Conservation (phyloP, 306 rosid species). For the Lathyrus tuberosus region DNA sequence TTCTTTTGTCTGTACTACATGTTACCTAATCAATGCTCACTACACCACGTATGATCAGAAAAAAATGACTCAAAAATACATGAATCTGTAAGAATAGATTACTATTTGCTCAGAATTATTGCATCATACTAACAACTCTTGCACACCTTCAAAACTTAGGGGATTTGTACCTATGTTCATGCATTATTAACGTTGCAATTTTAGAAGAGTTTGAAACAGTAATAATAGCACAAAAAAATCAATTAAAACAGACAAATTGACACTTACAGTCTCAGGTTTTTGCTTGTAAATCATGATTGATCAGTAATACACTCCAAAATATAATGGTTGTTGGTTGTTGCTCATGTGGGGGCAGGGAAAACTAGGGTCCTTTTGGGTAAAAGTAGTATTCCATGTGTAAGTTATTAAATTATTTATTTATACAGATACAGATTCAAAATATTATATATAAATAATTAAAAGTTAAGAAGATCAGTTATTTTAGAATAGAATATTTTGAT, state of each 20-base stretch:
- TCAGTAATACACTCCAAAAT: constrained; percentile 33
- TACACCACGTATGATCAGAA: constrained; percentile 6
- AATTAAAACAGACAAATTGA: constrained; percentile 28
- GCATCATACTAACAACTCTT: not conserved
- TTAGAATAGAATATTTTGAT: too few relatives aligned
- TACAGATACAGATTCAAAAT: too few relatives aligned
- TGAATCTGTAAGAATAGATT: constrained; percentile 32
- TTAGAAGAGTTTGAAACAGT: not conserved
- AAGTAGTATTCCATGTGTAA: not conserved
- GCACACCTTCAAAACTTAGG: too few relatives aligned
- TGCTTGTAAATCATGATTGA: constrained; percentile 27
- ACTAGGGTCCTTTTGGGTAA: constrained; percentile 1
- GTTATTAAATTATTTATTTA: too few relatives aligned
- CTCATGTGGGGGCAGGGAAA: constrained; percentile 18
- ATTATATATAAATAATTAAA: too few relatives aligned
- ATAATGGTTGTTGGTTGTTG: constrained; percentile 21
- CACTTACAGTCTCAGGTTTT: constrained; percentile 25
- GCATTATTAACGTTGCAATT: not conserved
- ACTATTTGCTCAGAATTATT: constrained; percentile 22
- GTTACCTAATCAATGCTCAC: not conserved
- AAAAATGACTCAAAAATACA: constrained; percentile 5
- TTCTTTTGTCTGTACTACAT: constrained; percentile 28
- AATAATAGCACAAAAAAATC: constrained; percentile 16
- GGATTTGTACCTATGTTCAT: too few relatives aligned
- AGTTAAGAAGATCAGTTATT: too few relatives aligned